Conservation (phyloP, 2,329 filamentous ascomycete genomes). For the Apiospora sp. region DNA sequence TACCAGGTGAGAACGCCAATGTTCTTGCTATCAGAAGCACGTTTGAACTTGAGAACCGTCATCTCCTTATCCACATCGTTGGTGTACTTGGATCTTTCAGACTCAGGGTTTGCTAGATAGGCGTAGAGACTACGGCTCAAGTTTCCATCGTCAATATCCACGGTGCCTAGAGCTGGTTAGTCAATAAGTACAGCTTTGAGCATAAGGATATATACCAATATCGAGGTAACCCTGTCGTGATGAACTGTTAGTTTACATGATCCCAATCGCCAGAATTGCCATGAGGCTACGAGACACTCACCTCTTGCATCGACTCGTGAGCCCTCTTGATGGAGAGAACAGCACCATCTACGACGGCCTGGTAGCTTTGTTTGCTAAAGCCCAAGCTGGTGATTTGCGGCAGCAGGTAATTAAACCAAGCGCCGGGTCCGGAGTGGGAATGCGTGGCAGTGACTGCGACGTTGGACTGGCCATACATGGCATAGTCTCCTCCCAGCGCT, state of each 20-base stretch:
- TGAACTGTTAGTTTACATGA: neutral
- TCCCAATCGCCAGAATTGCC: too few relatives aligned
- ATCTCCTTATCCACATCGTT: constrained; percentile 75
- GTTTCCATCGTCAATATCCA: constrained; percentile 74
- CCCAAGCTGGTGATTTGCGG: constrained; percentile 89
- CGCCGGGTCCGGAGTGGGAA: constrained; percentile 87
- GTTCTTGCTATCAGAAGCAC: constrained; percentile 74
- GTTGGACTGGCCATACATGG: constrained; percentile 78
- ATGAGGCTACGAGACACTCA: constrained; percentile 26
- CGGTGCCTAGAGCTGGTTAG: constrained; percentile 45
- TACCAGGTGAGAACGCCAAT: constrained; percentile 91
- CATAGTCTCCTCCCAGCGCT: constrained; percentile 73
- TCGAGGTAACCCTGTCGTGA: constrained; percentile 67
- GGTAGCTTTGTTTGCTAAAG: constrained; percentile 85
- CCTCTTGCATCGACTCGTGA: constrained; percentile 70
- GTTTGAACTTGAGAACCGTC: constrained; percentile 78
- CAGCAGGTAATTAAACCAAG: constrained; percentile 90
- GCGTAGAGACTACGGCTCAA: constrained; percentile 86
- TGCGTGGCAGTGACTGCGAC: constrained; percentile 92
- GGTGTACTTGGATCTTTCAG: constrained; percentile 74
- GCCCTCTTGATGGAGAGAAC: constrained; percentile 81
- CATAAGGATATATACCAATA: constrained; percentile 56
- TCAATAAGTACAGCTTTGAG: neutral
- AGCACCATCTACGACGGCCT: constrained; percentile 85
- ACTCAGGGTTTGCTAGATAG: constrained; percentile 81